phyloP scores from a whole-genome alignment of 2,329 filamentous ascomycete genomes.

The Penicillium concentricum region DNA sequence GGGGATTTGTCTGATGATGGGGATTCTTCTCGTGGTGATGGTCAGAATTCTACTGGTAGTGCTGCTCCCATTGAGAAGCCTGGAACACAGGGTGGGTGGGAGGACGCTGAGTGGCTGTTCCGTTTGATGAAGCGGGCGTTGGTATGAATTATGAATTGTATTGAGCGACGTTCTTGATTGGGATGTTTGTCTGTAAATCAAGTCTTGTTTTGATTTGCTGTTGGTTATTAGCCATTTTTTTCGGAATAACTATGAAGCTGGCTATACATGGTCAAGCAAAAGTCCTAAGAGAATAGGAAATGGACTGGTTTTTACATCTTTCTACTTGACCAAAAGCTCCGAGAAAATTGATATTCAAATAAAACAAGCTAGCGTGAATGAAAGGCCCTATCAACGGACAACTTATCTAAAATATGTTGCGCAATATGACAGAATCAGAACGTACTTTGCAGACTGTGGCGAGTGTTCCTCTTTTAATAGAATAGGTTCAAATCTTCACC shows the following conservation, averaged over 20 bases:
- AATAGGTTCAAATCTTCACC: background rate
- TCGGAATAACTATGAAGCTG: background rate
- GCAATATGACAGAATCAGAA: background rate
- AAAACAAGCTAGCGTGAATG: conserved; percentile 3
- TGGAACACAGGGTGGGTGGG: conserved; percentile 51
- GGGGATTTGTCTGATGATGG: conserved; percentile 29
- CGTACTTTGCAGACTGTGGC: background rate
- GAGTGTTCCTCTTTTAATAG: background rate
- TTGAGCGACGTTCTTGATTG: background rate
- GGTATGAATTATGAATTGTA: conserved; percentile 19
- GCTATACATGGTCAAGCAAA: background rate
- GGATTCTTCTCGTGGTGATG: no score
- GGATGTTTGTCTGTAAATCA: conserved; percentile 1
- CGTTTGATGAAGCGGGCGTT: conserved; percentile 49
- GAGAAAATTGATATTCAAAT: conserved; percentile 5
- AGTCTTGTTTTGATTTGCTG: background rate
- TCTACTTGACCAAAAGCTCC: background rate
- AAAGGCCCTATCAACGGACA: background rate
- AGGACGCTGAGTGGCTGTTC: conserved; percentile 59
- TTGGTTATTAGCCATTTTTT: background rate
- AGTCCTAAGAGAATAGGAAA: background rate
- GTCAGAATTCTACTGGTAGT: background rate
- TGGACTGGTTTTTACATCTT: background rate
- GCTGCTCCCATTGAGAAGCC: conserved; percentile 33
- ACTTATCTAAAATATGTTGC: background rate